A percentile compares a stretch with the other conserved stretches of the same genome.
Evolutionary conservation across 352 stramenopile genomes (phyloP).

Genomic region (Pythium coloratum): DNA sequence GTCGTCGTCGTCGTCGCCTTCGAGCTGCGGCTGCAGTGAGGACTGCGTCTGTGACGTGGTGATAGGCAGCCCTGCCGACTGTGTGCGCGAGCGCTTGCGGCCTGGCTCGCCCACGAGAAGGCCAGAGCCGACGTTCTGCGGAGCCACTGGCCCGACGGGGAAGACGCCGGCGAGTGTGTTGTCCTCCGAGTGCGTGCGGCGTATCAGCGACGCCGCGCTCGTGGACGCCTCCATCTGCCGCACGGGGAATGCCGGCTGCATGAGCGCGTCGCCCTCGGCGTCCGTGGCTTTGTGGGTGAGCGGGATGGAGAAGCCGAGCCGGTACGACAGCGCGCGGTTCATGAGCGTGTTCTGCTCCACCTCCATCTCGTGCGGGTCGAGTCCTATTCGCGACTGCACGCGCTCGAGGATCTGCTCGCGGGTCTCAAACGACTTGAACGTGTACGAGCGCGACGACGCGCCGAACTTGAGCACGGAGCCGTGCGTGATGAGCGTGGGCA

Average conservation of each 20-base stretch:
- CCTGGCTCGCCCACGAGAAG: slow-evolving; percentile 5
- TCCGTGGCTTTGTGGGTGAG: slow-evolving; percentile 33
- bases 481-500: slow-evolving; percentile 69
- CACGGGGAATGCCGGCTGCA: slow-evolving; percentile 28
- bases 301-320: slow-evolving; percentile 64
- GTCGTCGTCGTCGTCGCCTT: slow-evolving; percentile 9
- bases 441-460: slow-evolving; percentile 74
- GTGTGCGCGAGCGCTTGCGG: slow-evolving; percentile 23
- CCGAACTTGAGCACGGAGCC: slow-evolving; percentile 74
- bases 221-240: slow-evolving; percentile 20
- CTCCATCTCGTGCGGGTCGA: slow-evolving; percentile 57
- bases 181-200: slow-evolving; percentile 26
- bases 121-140: background rate
- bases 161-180: slow-evolving; percentile 13
- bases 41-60: background rate
- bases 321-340: slow-evolving; percentile 76
- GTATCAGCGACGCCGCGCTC: slow-evolving; percentile 7
- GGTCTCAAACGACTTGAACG: slow-evolving; percentile 83
- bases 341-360: slow-evolving; percentile 83
- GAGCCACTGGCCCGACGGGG: background rate
- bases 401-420: slow-evolving; percentile 69
- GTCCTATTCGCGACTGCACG: slow-evolving; percentile 46
- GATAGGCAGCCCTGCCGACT: slow-evolving; percentile 16
- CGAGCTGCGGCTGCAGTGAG: background rate
- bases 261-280: slow-evolving; percentile 39